Base-by-base conservation (phyloP, 2,329 filamentous ascomycete genomes). In the Trichophaea hybrida region DNA sequence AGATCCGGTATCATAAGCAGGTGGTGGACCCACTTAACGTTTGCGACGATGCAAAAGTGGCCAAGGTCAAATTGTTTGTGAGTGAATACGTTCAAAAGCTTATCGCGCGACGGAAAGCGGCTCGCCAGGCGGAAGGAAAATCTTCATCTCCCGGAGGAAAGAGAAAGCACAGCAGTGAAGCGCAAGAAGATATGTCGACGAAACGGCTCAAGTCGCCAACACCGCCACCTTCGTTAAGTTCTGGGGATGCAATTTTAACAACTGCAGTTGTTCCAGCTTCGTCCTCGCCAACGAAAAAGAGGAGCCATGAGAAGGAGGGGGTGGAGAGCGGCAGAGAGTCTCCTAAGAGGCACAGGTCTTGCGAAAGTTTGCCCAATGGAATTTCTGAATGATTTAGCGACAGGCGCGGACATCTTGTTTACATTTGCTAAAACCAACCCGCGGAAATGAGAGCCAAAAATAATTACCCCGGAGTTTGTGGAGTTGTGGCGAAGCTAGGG, bases 1-100 rank as follows among this genome's bases (percentile, higher is more conserved):
- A 65, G 63, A 69, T 63, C 31, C 65, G 61, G 24, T 63, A 65
- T 12, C 66, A 66, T 17, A 65, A 64, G n/a, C 62, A 67, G 57
- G 58, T 67, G 63, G 68, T 65, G 52, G 69, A 69, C 12, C 64
- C 67, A 12, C 67, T 68, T 8, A 66, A 69, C 37, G 59, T 50
- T 7, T 61, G 65, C 6, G 63, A 69, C 44, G 68, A 64, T 31
- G 55, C 60, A 46, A 60, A 61, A 3, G 55, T 55, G n/a, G 60
- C 53, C 34, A 64, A 64, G 46, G 58, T 64, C 48, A 64, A 64
- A 51, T 48, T 55, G 35, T 64, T 64, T 46, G 59, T 61, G 44
- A 59, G 61, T 7, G 60, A 59, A 31, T 64, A 64, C 6, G 61
- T 64, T 6, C 60, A 62, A 32, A 64, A 64, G 44, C 57, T 64